These are phyloP conservation scores for Penicillium sp. DNA, from an alignment of 2,329 filamentous ascomycete genomes.

Conservation along the genomic window DNA sequence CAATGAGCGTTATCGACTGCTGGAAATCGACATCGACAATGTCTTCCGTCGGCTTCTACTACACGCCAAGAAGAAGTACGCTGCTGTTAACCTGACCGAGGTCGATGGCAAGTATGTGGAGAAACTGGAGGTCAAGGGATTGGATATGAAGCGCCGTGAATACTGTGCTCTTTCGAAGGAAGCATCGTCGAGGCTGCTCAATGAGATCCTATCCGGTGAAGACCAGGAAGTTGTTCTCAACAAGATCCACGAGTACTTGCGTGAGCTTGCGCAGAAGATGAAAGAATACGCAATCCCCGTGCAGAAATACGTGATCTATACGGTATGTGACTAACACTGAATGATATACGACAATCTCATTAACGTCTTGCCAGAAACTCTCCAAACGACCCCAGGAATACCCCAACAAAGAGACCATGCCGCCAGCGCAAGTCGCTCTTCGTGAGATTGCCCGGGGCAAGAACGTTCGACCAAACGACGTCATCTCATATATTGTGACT, in stretches of 20 bases:
- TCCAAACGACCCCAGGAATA: slow-evolving; percentile 93
- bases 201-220: slow-evolving; percentile 90
- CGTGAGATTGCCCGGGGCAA: slow-evolving; percentile 84
- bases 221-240: slow-evolving; percentile 83
- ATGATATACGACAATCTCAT: neutral
- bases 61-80: slow-evolving; percentile 99
- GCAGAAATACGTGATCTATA: slow-evolving; percentile 95
- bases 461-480: slow-evolving; percentile 84
- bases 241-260: slow-evolving; percentile 89
- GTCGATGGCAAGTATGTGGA: slow-evolving; percentile 85
- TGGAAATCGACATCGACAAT: slow-evolving; percentile 98
- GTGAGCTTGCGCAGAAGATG: slow-evolving; percentile 82
- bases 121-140: slow-evolving; percentile 95
- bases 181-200: slow-evolving; percentile 82
- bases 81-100: slow-evolving; percentile 89
- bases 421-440: slow-evolving; percentile 91
- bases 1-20: slow-evolving; percentile 84
- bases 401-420: slow-evolving; percentile 91
- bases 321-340: slow-evolving; percentile 44
- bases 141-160: slow-evolving; percentile 96
- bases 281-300: slow-evolving; percentile 69
- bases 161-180: slow-evolving; percentile 96
- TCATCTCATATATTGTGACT: slow-evolving; percentile 94
- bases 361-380: slow-evolving; percentile 59
- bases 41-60: slow-evolving; percentile 88